A percentile compares a stretch with the other conserved stretches of the same genome.
These are phyloP conservation scores for Monilinia aucupariae DNA, from an alignment of 2,329 filamentous ascomycete genomes.

Conservation along the genomic window DNA sequence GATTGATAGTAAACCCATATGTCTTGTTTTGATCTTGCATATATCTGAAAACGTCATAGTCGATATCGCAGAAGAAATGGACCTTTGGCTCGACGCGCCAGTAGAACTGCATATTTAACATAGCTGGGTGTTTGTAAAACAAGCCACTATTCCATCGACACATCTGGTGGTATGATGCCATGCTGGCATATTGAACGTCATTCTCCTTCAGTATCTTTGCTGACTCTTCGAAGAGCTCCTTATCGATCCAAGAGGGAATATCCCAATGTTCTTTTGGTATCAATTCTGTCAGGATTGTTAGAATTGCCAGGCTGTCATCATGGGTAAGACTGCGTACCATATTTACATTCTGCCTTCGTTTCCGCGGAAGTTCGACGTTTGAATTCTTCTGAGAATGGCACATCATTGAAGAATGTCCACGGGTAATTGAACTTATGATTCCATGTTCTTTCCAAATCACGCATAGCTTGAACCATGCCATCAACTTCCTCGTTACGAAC, in stretches of 20 bases:
- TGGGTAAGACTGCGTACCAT: conserved; percentile 51
- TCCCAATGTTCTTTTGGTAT: conserved; percentile 97
- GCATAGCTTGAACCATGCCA: conserved; percentile 82
- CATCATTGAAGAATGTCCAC: conserved; percentile 98
- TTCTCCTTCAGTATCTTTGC: conserved; percentile 76
- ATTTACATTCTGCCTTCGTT: conserved; percentile 83
- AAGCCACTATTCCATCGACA: conserved; percentile 98
- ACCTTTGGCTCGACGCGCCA: conserved; percentile 99
- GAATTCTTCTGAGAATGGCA: conserved; percentile 89
- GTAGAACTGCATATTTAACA: conserved; percentile 81
- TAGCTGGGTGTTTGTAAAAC: conserved; percentile 93
- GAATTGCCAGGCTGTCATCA: conserved; percentile 21
- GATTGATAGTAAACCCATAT: conserved; percentile 96
- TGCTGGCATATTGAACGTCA: conserved; percentile 83
- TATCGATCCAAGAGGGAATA: conserved; percentile 85
- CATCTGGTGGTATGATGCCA: conserved; percentile 96
- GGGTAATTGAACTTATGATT: conserved; percentile 99
- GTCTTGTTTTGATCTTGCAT: conserved; percentile 99
- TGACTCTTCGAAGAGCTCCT: conserved; percentile 79
- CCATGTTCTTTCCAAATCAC: conserved; percentile 88
- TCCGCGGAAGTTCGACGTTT: conserved; percentile 72
- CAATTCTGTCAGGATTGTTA: conserved; percentile 51
- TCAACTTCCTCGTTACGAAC: conserved; percentile 87
- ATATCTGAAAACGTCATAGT: conserved; percentile 97
- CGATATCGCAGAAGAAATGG: conserved; percentile 97